Evolutionary conservation across 2,329 filamentous ascomycete genomes (phyloP), one percentile per base, ranked within the genome.

Genomic region (Ophiostoma australiae): DNA sequence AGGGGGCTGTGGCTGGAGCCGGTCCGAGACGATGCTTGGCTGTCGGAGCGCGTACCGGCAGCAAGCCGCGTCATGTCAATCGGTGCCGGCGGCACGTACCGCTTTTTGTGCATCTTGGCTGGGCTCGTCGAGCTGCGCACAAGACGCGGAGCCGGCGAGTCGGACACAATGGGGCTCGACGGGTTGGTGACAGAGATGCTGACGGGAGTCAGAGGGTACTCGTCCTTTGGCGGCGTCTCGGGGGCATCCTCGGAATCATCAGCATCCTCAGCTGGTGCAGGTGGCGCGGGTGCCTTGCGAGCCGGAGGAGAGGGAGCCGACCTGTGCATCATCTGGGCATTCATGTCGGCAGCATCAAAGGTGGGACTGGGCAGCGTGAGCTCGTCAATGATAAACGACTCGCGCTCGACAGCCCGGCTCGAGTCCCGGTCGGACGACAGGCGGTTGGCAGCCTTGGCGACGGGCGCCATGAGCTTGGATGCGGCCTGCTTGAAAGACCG

Each of bases 401-500:
- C 71, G 8, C 61, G 52, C n/a, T 65, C 35, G 4, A 71, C 10
- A 15, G 27, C 48, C 6, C 44, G 69, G 39, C 52, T 23, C 0
- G 70, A n/a, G 6, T 67, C 69, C n/a, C 23, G 69, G 27, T 65
- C 72, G 15, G 58, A 31, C 15, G 58, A 69, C 20, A 41, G 72
- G 23, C 65, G 70, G 11, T 71, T 63, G 27, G 58, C 58, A 63
- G 58, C 58, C 71, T 76, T 78, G 23, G 79, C 78, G 1, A 72
- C 68, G 31, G 76, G 72, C 3, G 75, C 75, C 13, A 73, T 73
- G n/a, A 76, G 71, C 72, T 79, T 81, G 10, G 77, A 75, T 3
- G 72, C 72, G 3, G 73, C 70, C 31, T 80, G 78, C 70, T 77
- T 80, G n/a, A 85, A 81, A 0, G 86, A 88, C 55, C 84, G 82